phyloP scores from a whole-genome alignment of 2,329 filamentous ascomycete species.

The Sclerotinia spermophila region DNA sequence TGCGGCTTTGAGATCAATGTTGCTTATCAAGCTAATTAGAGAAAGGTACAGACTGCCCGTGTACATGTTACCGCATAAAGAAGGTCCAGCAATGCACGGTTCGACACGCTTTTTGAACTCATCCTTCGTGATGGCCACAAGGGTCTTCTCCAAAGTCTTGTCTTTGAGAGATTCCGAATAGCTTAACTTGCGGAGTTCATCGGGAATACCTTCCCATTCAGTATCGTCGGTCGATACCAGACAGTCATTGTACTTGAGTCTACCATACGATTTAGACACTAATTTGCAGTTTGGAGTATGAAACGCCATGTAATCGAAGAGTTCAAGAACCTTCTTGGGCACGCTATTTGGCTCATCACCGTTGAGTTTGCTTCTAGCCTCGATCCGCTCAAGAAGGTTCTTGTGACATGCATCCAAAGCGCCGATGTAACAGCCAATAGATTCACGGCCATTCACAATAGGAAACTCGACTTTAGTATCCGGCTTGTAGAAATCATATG shows the following conservation, averaged over 20 bases:
- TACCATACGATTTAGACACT: background rate
- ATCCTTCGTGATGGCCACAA: background rate
- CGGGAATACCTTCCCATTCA: background rate
- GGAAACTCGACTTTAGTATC: conserved; percentile 6
- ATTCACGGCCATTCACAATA: conserved; percentile 6
- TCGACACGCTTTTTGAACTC: background rate
- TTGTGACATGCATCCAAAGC: conserved; percentile 7
- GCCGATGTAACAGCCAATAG: conserved; percentile 1
- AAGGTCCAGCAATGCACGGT: background rate
- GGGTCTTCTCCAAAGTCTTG: background rate
- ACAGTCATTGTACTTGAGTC: conserved; percentile 7
- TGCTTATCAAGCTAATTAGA: conserved; percentile 10
- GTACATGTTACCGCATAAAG: conserved; percentile 15
- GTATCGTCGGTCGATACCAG: background rate
- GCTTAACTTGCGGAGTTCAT: background rate
- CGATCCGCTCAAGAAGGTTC: background rate
- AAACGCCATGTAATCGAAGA: conserved; percentile 9
- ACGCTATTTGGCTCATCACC: background rate
- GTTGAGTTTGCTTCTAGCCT: background rate
- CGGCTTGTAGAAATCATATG: conserved; percentile 16
- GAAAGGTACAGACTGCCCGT: background rate
- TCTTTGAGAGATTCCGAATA: background rate
- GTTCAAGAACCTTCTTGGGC: background rate
- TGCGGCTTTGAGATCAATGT: background rate
- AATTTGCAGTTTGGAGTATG: conserved; percentile 10